These are phyloP conservation scores for Suillus spraguei DNA, from an alignment of 768 basidiomycete genomes.

Conservation along the genomic window DNA sequence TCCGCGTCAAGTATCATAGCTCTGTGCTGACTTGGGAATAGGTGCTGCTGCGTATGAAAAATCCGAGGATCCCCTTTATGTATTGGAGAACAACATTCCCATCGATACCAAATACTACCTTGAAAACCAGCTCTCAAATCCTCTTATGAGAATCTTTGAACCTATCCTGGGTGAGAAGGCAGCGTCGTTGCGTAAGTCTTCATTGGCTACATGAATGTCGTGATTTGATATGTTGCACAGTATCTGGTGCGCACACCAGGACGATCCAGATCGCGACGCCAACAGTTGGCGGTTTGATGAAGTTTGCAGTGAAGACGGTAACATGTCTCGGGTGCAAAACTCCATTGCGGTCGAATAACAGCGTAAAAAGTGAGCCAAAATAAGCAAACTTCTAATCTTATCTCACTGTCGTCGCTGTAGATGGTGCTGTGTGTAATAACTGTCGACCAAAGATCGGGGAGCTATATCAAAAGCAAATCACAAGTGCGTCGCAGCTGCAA, in stretches of 20 bases:
- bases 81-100: constrained; percentile 96
- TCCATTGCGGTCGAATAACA: constrained; percentile 75
- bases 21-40: constrained; percentile 27
- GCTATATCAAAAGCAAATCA: constrained; percentile 89
- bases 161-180: constrained; percentile 96
- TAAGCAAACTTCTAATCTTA: neutral
- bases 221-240: constrained; percentile 42
- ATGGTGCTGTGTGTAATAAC: constrained; percentile 93
- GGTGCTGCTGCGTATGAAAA: constrained; percentile 98
- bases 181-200: constrained; percentile 67
- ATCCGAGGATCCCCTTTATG: constrained; percentile 96
- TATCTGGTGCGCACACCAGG: constrained; percentile 94
- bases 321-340: constrained; percentile 98
- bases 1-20: neutral
- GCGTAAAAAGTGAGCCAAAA: constrained; percentile 56
- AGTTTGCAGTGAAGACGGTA: constrained; percentile 94
- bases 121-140: constrained; percentile 97
- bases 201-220: constrained; percentile 11
- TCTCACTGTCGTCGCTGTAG: constrained; percentile 40
- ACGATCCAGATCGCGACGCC: constrained; percentile 97
- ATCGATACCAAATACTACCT: constrained; percentile 98
- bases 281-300: constrained; percentile 96
- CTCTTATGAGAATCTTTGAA: constrained; percentile 96
- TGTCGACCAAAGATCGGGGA: constrained; percentile 86
- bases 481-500: constrained; percentile 75